Base-by-base conservation (phyloP, 2,329 filamentous ascomycete species). In the Phialophora macrospora region DNA sequence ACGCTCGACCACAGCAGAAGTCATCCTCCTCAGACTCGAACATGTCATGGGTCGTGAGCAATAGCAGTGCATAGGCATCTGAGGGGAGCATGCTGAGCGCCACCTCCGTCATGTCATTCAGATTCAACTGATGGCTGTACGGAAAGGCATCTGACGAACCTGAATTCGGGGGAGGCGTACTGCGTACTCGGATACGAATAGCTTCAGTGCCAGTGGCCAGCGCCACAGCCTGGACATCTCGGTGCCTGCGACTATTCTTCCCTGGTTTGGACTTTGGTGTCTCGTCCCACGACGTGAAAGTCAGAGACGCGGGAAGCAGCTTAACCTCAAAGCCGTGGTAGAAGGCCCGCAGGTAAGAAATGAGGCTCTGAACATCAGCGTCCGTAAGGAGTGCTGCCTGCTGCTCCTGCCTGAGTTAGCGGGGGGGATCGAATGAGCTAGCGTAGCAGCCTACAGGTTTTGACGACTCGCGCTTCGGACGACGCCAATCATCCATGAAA, bases 1-100 rank as follows among this genome's bases (percentile, higher is more conserved):
- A 91, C 0, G 88, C 87, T 30, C 87, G 77, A 0, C 88, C 88
- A 67, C 87, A 89, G 60, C 84, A 86, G 71, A 90, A 91, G 22
- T 87, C 83, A 65, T 90, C 88, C 0, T 89, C 84, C 0, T 88
- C 85, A 57, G 83, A 82, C 70, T 90, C 87, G 71, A 87, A 90
- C 14, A 90, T 75, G 72, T 90, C 88, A n/a, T 88, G 83, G 38
- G 87, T 77, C 0, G 84, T 76, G 0, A 90, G 72, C 41, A 90
- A 73, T 0, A 88, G 71, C 1, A 89, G 72, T 0, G 87, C 80
- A 65, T 87, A 87, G 0, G 87, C 87, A 70, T 90, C 84, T 0
- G 70, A 58, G 0, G 87, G 87, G 0, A 90, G 75, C 17, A 84
- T 79, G 1, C 75, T 76, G 1, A 86, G 80, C 0, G 84, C 80